Evolutionary conservation across 2,329 filamentous ascomycete genomes (phyloP).

Genomic region (Rutstroemia sp.): DNA sequence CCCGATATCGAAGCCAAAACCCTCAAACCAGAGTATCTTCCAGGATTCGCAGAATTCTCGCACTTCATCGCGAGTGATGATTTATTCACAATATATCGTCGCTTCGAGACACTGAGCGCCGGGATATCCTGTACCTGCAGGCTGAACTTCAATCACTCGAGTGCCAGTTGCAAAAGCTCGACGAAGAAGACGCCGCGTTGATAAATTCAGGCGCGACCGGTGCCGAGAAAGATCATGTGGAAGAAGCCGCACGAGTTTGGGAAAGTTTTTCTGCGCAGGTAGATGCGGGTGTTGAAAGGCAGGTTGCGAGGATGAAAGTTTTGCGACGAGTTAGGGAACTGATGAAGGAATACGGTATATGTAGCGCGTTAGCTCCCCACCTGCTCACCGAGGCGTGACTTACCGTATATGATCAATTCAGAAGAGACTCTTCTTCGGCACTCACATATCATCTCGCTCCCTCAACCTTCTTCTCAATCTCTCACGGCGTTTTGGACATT

Average conservation of each 20-base stretch:
- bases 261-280: background rate
- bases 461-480: background rate
- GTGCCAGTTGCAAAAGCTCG: background rate
- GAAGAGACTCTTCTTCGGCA: conserved; percentile 6
- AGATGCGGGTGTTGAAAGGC: background rate
- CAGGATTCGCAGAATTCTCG: conserved; percentile 7
- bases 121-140: conserved; percentile 10
- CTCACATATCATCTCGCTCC: conserved; percentile 1
- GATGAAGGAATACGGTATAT: conserved; percentile 6
- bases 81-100: background rate
- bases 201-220: conserved; percentile 1
- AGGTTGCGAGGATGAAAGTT: background rate
- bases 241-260: conserved; percentile 1
- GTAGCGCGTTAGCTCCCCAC: background rate
- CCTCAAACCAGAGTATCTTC: background rate
- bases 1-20: background rate
- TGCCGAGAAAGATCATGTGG: background rate
- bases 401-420: background rate
- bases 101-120: conserved; percentile 3
- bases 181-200: background rate
- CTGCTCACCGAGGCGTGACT: too few species aligned
- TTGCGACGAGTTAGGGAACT: background rate
- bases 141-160: conserved; percentile 11
- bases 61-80: conserved; percentile 11
- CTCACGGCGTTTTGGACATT: background rate